Evolutionary conservation across 2,329 filamentous ascomycete species (phyloP).

Genomic region (Aureobasidium sp.): DNA sequence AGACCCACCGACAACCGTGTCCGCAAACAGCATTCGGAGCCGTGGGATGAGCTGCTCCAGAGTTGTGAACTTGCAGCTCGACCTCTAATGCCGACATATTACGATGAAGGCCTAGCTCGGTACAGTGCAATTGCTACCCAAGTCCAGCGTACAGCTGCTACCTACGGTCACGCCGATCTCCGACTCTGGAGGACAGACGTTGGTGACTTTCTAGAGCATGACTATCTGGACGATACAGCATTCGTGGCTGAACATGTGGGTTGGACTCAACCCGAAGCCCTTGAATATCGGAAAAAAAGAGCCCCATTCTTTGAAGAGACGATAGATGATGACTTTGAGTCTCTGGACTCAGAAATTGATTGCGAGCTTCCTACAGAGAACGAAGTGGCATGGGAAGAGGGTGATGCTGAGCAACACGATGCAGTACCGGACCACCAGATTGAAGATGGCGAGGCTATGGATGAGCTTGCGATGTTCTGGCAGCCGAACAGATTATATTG

Average conservation of each 20-base stretch:
- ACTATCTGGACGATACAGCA: not conserved
- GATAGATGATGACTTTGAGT: not conserved
- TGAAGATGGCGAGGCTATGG: not conserved
- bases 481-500: constrained; percentile 38
- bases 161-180: not conserved
- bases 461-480: constrained; percentile 33
- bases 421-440: not conserved
- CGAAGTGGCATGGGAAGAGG: not conserved
- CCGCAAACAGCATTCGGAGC: not conserved
- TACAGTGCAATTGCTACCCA: not conserved
- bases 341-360: not conserved
- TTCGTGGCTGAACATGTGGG: not conserved
- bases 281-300: not conserved
- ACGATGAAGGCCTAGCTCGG: not conserved
- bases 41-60: not conserved
- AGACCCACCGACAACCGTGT: not conserved
- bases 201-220: not conserved
- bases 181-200: not conserved
- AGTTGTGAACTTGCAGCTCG: not conserved
- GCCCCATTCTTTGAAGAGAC: not conserved
- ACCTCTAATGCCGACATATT: not conserved
- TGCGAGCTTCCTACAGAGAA: not conserved
- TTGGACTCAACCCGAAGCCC: not conserved
- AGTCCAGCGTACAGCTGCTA: not conserved
- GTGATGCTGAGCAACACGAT: not conserved